Percentiles rank a stretch among this genome's conserved stretches.
These are phyloP conservation scores for Pyricularia pennisetigena DNA, from an alignment of 2,329 filamentous ascomycete genomes.

Conservation along the genomic window DNA sequence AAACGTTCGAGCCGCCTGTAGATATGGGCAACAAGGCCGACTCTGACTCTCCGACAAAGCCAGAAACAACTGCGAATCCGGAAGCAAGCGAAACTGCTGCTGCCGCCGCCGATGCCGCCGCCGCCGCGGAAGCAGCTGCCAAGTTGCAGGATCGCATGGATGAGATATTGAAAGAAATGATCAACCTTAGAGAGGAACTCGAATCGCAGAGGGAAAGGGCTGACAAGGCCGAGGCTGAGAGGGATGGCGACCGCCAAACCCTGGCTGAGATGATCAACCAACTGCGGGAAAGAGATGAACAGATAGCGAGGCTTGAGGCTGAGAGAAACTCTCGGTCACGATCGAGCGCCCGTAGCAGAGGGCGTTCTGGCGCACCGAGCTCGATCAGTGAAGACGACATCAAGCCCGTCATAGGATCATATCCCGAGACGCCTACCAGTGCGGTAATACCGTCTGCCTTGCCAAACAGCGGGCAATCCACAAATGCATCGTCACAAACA, in stretches of 20 bases:
- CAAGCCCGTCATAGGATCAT: slow-evolving; percentile 1
- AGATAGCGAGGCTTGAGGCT: slow-evolving; percentile 32
- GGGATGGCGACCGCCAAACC: slow-evolving; percentile 60
- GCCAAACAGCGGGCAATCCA: slow-evolving; percentile 4
- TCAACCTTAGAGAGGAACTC: slow-evolving; percentile 69
- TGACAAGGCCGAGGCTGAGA: slow-evolving; percentile 71
- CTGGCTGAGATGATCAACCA: slow-evolving; percentile 82
- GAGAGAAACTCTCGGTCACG: slow-evolving; percentile 29
- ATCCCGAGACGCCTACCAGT: slow-evolving; percentile 5
- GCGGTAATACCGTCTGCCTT: not conserved
- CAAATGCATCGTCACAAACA: not conserved
- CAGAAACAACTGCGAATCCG: not conserved
- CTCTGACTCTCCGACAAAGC: not conserved
- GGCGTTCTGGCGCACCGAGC: not conserved
- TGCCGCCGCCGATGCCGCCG: not conserved
- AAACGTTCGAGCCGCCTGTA: slow-evolving; percentile 33
- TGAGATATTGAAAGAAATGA: slow-evolving; percentile 68
- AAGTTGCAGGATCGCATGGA: slow-evolving; percentile 64
- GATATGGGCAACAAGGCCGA: slow-evolving; percentile 20
- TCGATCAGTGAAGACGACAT: not conserved
- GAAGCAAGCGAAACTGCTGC: not conserved
- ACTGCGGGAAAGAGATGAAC: slow-evolving; percentile 58
- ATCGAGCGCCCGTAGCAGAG: slow-evolving; percentile 20
- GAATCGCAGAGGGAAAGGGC: slow-evolving; percentile 68
- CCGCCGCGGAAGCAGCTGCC: slow-evolving; percentile 9